phyloP scores from a whole-genome alignment of 2,329 filamentous ascomycete species.

The Pseudogymnoascus pannorum region DNA sequence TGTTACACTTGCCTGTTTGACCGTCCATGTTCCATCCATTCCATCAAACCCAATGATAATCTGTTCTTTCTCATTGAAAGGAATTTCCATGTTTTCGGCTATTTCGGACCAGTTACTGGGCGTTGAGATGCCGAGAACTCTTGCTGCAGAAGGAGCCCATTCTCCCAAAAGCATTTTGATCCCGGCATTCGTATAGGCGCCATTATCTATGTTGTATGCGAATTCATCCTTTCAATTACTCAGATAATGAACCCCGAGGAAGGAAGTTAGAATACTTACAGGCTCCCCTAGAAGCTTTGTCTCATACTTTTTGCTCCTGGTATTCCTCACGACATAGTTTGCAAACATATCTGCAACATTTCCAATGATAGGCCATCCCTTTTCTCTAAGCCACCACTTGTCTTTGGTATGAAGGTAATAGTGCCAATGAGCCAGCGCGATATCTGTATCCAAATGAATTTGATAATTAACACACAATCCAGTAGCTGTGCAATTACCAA shows the following conservation, averaged over 20 bases:
- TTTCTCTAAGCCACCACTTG: constrained; percentile 12
- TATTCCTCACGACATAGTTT: not conserved
- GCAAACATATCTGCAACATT: constrained; percentile 13
- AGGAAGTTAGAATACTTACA: no score
- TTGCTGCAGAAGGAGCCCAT: not conserved
- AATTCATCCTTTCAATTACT: no score
- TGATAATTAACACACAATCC: constrained; percentile 17
- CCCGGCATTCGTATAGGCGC: no score
- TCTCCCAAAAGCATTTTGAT: not conserved
- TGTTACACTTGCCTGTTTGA: constrained; percentile 20
- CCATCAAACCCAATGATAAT: constrained; percentile 14
- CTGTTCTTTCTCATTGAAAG: not conserved
- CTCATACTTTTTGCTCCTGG: no score
- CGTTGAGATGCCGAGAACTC: not conserved
- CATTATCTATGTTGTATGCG: no score
- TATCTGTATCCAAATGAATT: constrained; percentile 19
- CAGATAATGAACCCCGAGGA: no score
- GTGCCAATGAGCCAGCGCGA: constrained; percentile 11
- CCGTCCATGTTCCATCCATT: constrained; percentile 13
- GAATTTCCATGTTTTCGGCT: not conserved
- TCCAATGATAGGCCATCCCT: constrained; percentile 14
- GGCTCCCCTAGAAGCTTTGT: no score
- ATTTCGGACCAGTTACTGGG: not conserved
- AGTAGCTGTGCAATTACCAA: constrained; percentile 18
- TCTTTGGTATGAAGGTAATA: constrained; percentile 12